Percentiles rank a stretch among this genome's conserved stretches.
Conservation (phyloP, 1,284 basidiomycete species). For the Chondrostereum purpureum region DNA sequence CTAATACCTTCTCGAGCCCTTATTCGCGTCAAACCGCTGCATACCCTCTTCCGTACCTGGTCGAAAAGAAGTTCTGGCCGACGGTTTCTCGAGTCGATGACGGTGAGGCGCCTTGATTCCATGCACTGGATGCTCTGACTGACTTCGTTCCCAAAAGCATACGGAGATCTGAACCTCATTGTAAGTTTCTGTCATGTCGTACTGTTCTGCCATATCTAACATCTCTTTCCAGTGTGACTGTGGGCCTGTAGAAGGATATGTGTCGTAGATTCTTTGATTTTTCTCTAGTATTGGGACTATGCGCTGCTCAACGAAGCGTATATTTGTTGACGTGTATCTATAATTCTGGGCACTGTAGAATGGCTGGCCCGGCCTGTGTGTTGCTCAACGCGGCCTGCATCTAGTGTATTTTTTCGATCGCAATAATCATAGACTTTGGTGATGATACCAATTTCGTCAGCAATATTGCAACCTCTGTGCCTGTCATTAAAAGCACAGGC, state of each 20-base stretch:
- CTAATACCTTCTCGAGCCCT: constrained; percentile 48
- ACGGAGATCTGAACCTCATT: constrained; percentile 76
- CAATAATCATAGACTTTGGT: too few relatives aligned
- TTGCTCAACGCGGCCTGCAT: constrained; percentile 1
- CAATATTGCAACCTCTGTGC: too few relatives aligned
- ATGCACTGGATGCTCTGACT: constrained; percentile 2
- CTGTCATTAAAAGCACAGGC: too few relatives aligned
- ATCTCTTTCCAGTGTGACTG: constrained; percentile 68
- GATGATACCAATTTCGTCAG: too few relatives aligned
- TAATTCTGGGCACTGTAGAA: constrained; percentile 3
- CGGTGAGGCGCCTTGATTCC: constrained; percentile 41
- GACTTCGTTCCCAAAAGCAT: constrained; percentile 43
- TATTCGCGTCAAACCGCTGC: constrained; percentile 83
- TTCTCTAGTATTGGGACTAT: constrained; percentile 19
- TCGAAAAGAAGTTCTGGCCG: constrained; percentile 92
- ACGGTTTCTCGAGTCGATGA: constrained; percentile 87
- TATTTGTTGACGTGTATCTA: constrained; percentile 9
- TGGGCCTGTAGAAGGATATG: constrained; percentile 76
- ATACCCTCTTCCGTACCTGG: constrained; percentile 75
- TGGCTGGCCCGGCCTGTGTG: neutral
- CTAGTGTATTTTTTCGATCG: constrained; percentile 4
- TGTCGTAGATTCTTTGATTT: constrained; percentile 20
- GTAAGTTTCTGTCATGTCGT: constrained; percentile 39
- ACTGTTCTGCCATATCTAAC: constrained; percentile 10
- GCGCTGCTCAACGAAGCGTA: constrained; percentile 39